Conservation (phyloP, 2,329 filamentous ascomycete species). For the Aspergillus spinulosporus region DNA sequence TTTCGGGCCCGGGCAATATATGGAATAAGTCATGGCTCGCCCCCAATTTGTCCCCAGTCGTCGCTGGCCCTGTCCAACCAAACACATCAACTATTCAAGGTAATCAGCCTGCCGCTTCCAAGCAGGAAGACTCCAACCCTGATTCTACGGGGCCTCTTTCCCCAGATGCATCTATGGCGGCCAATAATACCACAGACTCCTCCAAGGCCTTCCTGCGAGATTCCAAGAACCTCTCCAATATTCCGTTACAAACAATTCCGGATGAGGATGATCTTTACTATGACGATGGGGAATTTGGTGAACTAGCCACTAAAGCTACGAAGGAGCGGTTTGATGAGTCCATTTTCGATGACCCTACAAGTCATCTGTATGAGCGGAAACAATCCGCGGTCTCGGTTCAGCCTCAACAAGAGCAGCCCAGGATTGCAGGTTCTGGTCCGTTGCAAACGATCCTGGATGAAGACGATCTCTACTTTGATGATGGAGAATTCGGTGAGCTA, state of each 20-base stretch:
- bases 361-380: conserved; percentile 45
- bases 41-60: conserved; percentile 38
- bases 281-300: conserved; percentile 49
- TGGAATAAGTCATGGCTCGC: conserved; percentile 34
- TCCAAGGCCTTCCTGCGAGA: background rate
- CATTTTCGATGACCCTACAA: conserved; percentile 50
- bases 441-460: conserved; percentile 17
- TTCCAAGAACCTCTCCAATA: background rate
- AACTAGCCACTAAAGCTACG: conserved; percentile 36
- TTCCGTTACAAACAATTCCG: conserved; percentile 16
- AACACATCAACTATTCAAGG: conserved; percentile 19
- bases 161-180: background rate
- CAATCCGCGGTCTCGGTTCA: conserved; percentile 20
- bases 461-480: conserved; percentile 51
- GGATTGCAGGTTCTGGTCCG: background rate
- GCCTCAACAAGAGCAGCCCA: conserved; percentile 17
- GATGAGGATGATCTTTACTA: conserved; percentile 47
- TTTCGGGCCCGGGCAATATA: conserved; percentile 28
- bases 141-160: background rate
- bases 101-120: background rate
- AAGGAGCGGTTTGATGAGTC: conserved; percentile 48
- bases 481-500: conserved; percentile 48
- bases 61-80: conserved; percentile 35
- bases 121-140: background rate
- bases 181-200: background rate